These are phyloP conservation scores for Trichoderma pleuroti DNA, from an alignment of 2,329 filamentous ascomycete species.

Conservation along the genomic window DNA sequence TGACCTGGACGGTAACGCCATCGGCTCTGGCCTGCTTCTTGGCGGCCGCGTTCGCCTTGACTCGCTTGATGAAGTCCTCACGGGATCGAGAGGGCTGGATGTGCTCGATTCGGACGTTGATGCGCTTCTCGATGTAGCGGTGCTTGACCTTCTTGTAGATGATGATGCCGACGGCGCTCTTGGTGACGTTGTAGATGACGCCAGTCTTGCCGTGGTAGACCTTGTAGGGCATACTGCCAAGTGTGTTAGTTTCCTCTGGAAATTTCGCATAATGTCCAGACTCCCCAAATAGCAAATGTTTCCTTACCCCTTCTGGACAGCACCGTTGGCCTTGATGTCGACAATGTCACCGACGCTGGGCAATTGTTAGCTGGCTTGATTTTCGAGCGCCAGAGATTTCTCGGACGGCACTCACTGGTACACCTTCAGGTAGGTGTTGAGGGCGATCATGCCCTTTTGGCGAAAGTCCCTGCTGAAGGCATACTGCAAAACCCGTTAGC, in stretches of 20 bases:
- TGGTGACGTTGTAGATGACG: constrained; percentile 98
- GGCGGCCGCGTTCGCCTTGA: constrained; percentile 92
- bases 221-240: constrained; percentile 88
- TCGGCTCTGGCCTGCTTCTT: constrained; percentile 91
- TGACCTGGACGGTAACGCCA: constrained; percentile 83
- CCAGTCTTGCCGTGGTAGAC: constrained; percentile 99
- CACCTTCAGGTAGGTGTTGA: constrained; percentile 90
- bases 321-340: constrained; percentile 98
- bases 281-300: not conserved
- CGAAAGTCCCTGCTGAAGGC: constrained; percentile 94
- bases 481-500: constrained; percentile 54
- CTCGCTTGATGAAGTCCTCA: constrained; percentile 92
- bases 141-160: constrained; percentile 99
- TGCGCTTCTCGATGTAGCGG: constrained; percentile 99
- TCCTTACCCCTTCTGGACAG: constrained; percentile 91
- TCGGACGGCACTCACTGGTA: constrained; percentile 62
- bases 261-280: not conserved
- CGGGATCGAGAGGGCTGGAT: constrained; percentile 89
- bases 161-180: constrained; percentile 96
- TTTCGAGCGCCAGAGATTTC: constrained; percentile 10
- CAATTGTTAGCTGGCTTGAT: constrained; percentile 40
- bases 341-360: constrained; percentile 93
- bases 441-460: constrained; percentile 87
- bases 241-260: constrained; percentile 8
- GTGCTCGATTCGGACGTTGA: constrained; percentile 99